Conservation (phyloP, 495 filamentous ascomycete genomes). For the Hyphodiscus hymeniophilus region DNA sequence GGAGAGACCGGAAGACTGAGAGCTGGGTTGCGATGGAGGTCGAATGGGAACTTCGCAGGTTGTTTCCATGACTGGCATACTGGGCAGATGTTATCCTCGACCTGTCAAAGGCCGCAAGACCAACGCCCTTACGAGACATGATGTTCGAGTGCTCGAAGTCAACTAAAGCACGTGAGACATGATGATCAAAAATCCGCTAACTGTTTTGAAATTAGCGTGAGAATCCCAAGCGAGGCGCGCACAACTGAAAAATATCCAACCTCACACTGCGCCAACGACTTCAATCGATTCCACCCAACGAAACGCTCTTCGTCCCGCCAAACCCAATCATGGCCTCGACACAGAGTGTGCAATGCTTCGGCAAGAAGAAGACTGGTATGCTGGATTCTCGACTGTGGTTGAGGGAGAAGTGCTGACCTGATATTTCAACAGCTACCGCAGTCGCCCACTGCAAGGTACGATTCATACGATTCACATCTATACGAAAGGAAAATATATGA, state of each 20-base stretch:
- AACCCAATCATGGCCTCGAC: constrained; percentile 58
- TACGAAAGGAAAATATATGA: not conserved
- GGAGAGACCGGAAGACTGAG: constrained; percentile 85
- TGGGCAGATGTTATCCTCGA: constrained; percentile 69
- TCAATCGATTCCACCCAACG: constrained; percentile 11
- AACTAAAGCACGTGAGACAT: not conserved
- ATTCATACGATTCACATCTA: constrained; percentile 12
- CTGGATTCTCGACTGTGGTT: not conserved
- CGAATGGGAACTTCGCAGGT: constrained; percentile 72
- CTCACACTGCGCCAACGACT: not conserved
- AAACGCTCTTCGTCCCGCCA: constrained; percentile 11
- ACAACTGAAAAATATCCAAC: constrained; percentile 4
- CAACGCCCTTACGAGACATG: constrained; percentile 67
- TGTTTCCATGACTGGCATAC: constrained; percentile 80
- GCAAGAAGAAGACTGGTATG: constrained; percentile 82
- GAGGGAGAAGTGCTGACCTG: constrained; percentile 23
- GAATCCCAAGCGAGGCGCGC: not conserved
- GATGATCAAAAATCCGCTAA: no score
- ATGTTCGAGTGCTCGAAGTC: constrained; percentile 10
- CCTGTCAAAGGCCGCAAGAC: constrained; percentile 85
- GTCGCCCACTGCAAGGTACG: constrained; percentile 93
- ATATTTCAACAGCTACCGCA: constrained; percentile 54
- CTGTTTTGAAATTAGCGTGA: not conserved
- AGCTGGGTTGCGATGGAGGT: constrained; percentile 84
- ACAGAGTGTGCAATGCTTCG: constrained; percentile 91